These are phyloP conservation scores for Cytospora mali DNA, from an alignment of 2,329 filamentous ascomycete species.

Conservation along the genomic window DNA sequence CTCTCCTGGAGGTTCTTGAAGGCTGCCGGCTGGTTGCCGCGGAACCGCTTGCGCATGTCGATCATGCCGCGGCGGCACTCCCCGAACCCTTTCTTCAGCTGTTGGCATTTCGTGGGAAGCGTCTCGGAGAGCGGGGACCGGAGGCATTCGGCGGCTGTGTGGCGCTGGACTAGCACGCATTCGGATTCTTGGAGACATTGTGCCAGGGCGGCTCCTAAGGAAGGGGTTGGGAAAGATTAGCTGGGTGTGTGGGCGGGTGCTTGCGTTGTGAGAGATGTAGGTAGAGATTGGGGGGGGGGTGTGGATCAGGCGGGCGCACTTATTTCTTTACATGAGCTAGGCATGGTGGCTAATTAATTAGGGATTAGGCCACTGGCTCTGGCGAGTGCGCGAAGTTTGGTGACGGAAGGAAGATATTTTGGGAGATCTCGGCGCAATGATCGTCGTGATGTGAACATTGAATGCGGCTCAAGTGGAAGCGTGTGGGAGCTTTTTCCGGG, in stretches of 20 bases:
- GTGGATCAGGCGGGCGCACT: conserved; percentile 58
- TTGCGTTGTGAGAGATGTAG: not conserved
- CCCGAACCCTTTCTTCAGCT: conserved; percentile 88
- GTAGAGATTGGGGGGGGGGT: conserved; percentile 1
- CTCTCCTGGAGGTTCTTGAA: conserved; percentile 63
- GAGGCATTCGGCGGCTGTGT: conserved; percentile 85
- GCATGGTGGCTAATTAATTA: conserved; percentile 61
- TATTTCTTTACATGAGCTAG: conserved; percentile 95
- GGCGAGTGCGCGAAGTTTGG: not conserved
- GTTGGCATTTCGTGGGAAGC: conserved; percentile 85
- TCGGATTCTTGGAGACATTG: conserved; percentile 95
- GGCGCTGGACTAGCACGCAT: conserved; percentile 90
- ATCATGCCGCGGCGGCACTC: conserved; percentile 96
- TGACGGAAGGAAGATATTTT: not conserved
- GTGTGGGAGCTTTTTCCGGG: not conserved
- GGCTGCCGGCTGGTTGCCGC: conserved; percentile 85
- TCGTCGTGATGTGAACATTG: not conserved
- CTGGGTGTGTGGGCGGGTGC: conserved; percentile 8
- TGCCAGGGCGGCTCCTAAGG: conserved; percentile 81
- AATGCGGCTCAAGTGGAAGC: conserved; percentile 1
- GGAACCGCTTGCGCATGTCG: conserved; percentile 98
- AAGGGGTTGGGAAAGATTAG: conserved; percentile 19
- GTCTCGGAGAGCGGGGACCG: conserved; percentile 78
- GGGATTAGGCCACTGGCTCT: conserved; percentile 6
- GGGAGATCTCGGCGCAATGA: not conserved